Conservation (phyloP, 257 asterid genomes). For the Echium plantagineum region DNA sequence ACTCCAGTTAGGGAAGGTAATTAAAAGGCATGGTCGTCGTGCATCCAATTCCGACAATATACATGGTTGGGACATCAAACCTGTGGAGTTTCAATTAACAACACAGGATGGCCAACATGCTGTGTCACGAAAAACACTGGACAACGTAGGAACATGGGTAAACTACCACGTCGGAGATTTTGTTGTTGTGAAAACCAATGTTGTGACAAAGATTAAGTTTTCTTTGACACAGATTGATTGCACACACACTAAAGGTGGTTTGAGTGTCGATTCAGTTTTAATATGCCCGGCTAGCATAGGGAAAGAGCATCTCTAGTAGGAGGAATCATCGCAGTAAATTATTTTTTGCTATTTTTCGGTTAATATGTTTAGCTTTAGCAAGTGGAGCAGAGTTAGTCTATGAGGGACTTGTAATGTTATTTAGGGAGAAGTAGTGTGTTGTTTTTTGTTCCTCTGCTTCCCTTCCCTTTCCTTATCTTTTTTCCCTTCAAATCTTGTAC, state of each 20-base stretch:
- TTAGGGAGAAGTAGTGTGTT: background rate
- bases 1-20: conserved; percentile 52
- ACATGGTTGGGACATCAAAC: conserved; percentile 81
- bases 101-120: conserved; percentile 43
- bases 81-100: conserved; percentile 50
- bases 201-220: conserved; percentile 35
- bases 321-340: background rate
- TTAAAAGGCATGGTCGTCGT: conserved; percentile 47
- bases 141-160: conserved; percentile 55
- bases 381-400: background rate
- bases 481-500: background rate
- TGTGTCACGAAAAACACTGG: conserved; percentile 25
- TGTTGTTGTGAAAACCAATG: conserved; percentile 27
- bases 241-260: conserved; percentile 84
- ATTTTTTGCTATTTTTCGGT: background rate
- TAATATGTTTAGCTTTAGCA: background rate
- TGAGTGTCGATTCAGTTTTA: conserved; percentile 65
- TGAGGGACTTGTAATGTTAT: background rate
- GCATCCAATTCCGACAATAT: conserved; percentile 33
- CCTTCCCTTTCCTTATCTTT: background rate
- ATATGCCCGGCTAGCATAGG: conserved; percentile 50
- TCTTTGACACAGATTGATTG: conserved; percentile 77
- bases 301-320: conserved; percentile 11
- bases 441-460: background rate
- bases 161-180: conserved; percentile 73